Percentiles rank a stretch among this genome's conserved stretches.
Conservation (phyloP, 805 yeast genomes). For the Kuraishia capsulata region DNA sequence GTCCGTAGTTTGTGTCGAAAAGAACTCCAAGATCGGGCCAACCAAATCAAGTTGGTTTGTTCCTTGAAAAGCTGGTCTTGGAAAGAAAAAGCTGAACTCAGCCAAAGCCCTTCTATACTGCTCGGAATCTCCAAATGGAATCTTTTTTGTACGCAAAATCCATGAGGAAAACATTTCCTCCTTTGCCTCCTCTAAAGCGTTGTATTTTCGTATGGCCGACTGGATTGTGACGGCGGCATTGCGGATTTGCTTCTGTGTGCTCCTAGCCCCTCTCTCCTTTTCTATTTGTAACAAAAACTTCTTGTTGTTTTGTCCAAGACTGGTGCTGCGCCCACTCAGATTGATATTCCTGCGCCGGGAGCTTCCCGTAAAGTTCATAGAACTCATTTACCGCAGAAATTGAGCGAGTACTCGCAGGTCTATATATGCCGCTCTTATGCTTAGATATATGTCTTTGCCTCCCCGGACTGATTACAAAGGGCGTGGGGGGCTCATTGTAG, state of each 20-base stretch:
- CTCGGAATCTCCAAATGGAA: background rate
- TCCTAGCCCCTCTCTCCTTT: slow-evolving; percentile 58
- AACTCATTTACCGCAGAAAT: no score
- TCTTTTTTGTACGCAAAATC: background rate
- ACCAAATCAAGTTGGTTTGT: no score
- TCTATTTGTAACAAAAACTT: slow-evolving; percentile 55
- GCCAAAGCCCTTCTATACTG: slow-evolving; percentile 9
- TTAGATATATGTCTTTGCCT: no score
- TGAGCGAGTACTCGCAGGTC: no score
- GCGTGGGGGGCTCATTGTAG: no score
- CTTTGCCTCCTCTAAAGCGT: slow-evolving; percentile 19
- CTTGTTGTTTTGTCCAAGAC: slow-evolving; percentile 21
- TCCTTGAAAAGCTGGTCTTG: slow-evolving; percentile 5
- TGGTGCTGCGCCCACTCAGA: slow-evolving; percentile 24
- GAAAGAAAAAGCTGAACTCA: slow-evolving; percentile 21
- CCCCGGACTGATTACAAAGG: no score
- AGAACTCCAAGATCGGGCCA: no score
- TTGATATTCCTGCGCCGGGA: slow-evolving; percentile 36
- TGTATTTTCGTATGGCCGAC: slow-evolving; percentile 29
- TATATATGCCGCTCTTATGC: no score
- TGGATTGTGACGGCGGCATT: slow-evolving; percentile 46
- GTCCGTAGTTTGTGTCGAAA: no score
- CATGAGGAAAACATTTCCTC: slow-evolving; percentile 11
- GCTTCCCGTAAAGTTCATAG: slow-evolving; percentile 21
- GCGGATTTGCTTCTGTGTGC: slow-evolving; percentile 37